phyloP scores from a whole-genome alignment of 306 rosid species.

The Calophaca sinica region DNA sequence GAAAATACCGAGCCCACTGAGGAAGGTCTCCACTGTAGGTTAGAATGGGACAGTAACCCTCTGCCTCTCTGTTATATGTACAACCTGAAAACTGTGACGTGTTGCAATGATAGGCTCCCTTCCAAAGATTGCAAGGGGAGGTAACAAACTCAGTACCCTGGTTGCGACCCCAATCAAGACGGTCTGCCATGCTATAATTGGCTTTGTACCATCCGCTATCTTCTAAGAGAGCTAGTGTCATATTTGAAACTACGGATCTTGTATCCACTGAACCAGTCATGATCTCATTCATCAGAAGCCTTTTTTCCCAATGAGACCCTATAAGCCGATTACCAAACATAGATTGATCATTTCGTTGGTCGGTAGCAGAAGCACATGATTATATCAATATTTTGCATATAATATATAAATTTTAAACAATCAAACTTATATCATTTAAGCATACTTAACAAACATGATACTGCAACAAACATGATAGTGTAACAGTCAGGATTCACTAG shows the following conservation, averaged over 20 bases:
- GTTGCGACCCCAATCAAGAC: conserved; percentile 94
- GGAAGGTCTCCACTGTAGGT: conserved; percentile 90
- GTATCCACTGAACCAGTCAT: conserved; percentile 99
- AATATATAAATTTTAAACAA: conserved; percentile 11
- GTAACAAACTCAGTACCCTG: conserved; percentile 92
- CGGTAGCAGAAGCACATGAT: conserved; percentile 30
- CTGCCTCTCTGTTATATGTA: conserved; percentile 96
- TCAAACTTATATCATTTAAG: conserved; percentile 8
- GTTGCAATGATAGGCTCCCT: conserved; percentile 95
- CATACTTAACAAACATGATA: conserved; percentile 29
- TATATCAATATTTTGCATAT: conserved; percentile 10
- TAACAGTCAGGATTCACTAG: conserved; percentile 3
- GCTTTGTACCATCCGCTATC: conserved; percentile 99
- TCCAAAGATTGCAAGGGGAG: conserved; percentile 90
- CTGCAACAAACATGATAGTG: no score
- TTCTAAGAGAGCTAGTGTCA: conserved; percentile 93
- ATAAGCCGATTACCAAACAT: conserved; percentile 36
- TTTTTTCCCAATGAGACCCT: conserved; percentile 99
- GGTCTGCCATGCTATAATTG: conserved; percentile 96
- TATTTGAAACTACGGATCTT: conserved; percentile 92
- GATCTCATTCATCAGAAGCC: conserved; percentile 96
- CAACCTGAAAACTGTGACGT: conserved; percentile 87
- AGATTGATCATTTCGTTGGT: conserved; percentile 22
- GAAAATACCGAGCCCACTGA: conserved; percentile 90
- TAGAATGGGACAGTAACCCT: conserved; percentile 94